Evolutionary conservation across 1,284 basidiomycete genomes (phyloP), one percentile per base, ranked within the genome.

Genomic region (Moesziomyces antarcticus): DNA sequence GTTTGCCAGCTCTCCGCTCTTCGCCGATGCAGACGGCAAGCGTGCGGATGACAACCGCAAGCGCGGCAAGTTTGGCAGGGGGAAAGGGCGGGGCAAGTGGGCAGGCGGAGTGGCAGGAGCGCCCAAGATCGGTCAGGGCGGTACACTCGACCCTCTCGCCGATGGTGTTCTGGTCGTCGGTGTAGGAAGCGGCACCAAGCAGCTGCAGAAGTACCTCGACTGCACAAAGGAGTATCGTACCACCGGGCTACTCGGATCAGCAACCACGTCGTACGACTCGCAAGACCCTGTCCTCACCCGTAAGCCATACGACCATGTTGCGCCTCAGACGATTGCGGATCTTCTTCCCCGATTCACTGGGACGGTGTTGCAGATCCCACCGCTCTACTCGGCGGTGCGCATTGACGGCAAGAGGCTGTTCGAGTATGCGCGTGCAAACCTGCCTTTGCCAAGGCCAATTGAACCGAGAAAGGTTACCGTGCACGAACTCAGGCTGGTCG

Each of bases 321-420:
- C 93, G 1, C 88, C 87, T 56, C 52, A 62, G 43, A 35, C 13
- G 40, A 61, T 74, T 14, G 60, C 55, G 10, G 91, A 92, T 66
- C 86, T 88, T 55, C 87, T 99, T 41, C 87, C 88, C n/a, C 85
- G 87, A 64, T 98, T 99, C 83, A 87, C 90, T 75, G 97, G 97
- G 25, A 89, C 92, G 65, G 95, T 98, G 72, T 87, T 89, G 73
- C 97, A 99, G 85, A 89, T 77, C 6, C 80, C 81, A 1, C 82
- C 80, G 30, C 69, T 84, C 83, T 99, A 96, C 85, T 99, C 96
- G 13, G 97, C 97, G 0, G 87, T 99, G 44, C 96, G 97, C 85
- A 99, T 99, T 93, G 94, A 99, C 78, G 97, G 97, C 2, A 94
- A 90, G 85, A 92, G 93, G 1, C 85, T 99, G 30, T 95, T 99